These are phyloP conservation scores for Phialophora macrospora DNA, from an alignment of 2,329 filamentous ascomycete species.

Conservation along the genomic window DNA sequence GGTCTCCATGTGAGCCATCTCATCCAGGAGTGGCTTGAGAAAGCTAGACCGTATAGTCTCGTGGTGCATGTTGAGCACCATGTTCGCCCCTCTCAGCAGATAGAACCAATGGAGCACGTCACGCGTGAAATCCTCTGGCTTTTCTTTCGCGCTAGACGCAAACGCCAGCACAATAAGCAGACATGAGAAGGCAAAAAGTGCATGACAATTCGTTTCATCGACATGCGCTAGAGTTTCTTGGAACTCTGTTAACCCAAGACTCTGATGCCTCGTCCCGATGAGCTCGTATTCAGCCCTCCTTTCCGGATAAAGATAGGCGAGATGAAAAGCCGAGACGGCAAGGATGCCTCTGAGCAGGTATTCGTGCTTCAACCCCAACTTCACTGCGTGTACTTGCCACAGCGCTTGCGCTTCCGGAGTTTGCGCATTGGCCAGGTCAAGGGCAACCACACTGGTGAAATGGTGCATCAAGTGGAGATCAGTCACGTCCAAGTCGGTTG, in stretches of 20 bases:
- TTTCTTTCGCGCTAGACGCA: slow-evolving; percentile 38
- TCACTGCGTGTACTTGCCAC: slow-evolving; percentile 45
- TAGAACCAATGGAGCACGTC: slow-evolving; percentile 43
- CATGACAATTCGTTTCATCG: slow-evolving; percentile 49
- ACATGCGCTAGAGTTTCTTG: slow-evolving; percentile 46
- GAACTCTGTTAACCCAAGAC: slow-evolving; percentile 44
- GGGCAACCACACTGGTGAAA: slow-evolving; percentile 46
- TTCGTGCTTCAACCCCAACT: slow-evolving; percentile 49
- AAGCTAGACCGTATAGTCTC: slow-evolving; percentile 41
- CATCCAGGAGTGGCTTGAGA: slow-evolving; percentile 41
- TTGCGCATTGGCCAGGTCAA: slow-evolving; percentile 43
- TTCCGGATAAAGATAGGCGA: slow-evolving; percentile 47
- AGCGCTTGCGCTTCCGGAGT: slow-evolving; percentile 44
- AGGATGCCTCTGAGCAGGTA: slow-evolving; percentile 53
- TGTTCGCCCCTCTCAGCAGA: slow-evolving; percentile 42
- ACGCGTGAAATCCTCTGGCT: slow-evolving; percentile 38
- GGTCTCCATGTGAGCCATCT: slow-evolving; percentile 41
- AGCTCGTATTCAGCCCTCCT: slow-evolving; percentile 45
- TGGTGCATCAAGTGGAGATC: slow-evolving; percentile 49
- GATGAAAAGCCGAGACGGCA: slow-evolving; percentile 52
- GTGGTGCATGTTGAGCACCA: slow-evolving; percentile 42
- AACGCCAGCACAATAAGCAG: slow-evolving; percentile 49
- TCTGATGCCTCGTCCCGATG: slow-evolving; percentile 47
- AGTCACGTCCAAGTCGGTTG: slow-evolving; percentile 41
- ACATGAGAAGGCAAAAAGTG: slow-evolving; percentile 50